A percentile compares a stretch with the other conserved stretches of the same genome.
These are phyloP conservation scores for Fusarium agapanthi DNA, from an alignment of 2,329 filamentous ascomycete genomes.

Conservation along the genomic window DNA sequence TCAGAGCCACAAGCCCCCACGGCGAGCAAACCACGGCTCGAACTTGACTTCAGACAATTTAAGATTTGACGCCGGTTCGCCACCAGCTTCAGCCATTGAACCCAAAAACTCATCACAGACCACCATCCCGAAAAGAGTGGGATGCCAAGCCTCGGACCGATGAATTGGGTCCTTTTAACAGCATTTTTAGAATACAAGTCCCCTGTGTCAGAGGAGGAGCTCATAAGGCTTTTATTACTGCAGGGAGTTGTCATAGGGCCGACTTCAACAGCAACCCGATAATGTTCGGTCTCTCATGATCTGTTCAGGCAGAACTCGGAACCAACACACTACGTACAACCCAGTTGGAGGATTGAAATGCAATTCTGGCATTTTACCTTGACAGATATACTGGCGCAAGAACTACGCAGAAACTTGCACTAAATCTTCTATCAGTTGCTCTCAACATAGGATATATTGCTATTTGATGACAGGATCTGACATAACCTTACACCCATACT, in stretches of 20 bases:
- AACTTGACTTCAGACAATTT: slow-evolving; percentile 12
- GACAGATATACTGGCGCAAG: background rate
- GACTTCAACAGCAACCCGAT: background rate
- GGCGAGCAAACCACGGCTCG: slow-evolving; percentile 22
- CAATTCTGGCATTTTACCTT: background rate
- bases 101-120: slow-evolving; percentile 10
- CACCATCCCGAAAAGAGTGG: background rate
- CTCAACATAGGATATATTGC: background rate
- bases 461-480: background rate
- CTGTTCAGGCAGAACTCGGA: slow-evolving; percentile 13
- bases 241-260: slow-evolving; percentile 6
- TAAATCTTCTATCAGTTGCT: background rate
- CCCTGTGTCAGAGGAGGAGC: background rate
- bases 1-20: slow-evolving; percentile 18
- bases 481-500: background rate
- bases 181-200: slow-evolving; percentile 1
- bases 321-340: background rate
- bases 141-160: slow-evolving; percentile 38
- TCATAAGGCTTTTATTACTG: background rate
- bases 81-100: slow-evolving; percentile 28
- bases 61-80: slow-evolving; percentile 37
- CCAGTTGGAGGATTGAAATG: background rate
- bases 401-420: background rate
- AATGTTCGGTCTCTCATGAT: slow-evolving; percentile 9
- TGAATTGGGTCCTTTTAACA: slow-evolving; percentile 6